Evolutionary conservation across 768 basidiomycete species (phyloP), one percentile per base, ranked within the genome.

Genomic region (Lactarius trivialis): DNA sequence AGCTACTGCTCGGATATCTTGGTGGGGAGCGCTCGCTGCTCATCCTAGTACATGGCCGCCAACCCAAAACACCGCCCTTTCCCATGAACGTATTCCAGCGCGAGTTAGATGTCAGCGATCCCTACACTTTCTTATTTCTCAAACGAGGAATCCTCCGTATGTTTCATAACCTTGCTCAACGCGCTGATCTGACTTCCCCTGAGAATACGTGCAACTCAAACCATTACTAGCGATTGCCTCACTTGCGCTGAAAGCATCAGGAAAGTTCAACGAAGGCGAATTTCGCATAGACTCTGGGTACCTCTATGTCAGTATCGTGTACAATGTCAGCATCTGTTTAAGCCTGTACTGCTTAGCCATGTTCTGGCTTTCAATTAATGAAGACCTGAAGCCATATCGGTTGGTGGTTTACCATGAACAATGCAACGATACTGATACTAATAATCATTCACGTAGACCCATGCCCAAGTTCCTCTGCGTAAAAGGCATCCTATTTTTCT

Each of bases 391-490:
- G 72, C 92, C 93, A 1, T 97, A 93, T 76, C 80, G 89, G 89
- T 88, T 59, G 67, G 85, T 71, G 12, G n/a, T 26, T 36, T 51
- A 56, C 56, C 19, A 43, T 55, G n/a, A 32, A 34, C 56, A 9
- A 41, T 19, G 43, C 8, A 50, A 39, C 30, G 1, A 24, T 51
- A 11, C 30, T 56, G 1, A 24, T 51, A 11, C 30, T 56, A 24
- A 48, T 55, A 55, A 58, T 32, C 30, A 41, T 56, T 61, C 15
- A 64, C 26, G 12, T 68, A 88, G 96, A 12, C 93, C 93, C 0
- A 84, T 95, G 67, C 93, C 97, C 3, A 99, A 99, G 74, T 99
- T 99, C 75, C 85, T 98, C 30, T 99, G 94, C 71, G 94, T 99
- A 68, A 99, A 99, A 72, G 96, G 96, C 50, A 93, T 99, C 67